Evolutionary conservation across 306 rosid genomes (phyloP).

Genomic region (Acmispon strigosus): DNA sequence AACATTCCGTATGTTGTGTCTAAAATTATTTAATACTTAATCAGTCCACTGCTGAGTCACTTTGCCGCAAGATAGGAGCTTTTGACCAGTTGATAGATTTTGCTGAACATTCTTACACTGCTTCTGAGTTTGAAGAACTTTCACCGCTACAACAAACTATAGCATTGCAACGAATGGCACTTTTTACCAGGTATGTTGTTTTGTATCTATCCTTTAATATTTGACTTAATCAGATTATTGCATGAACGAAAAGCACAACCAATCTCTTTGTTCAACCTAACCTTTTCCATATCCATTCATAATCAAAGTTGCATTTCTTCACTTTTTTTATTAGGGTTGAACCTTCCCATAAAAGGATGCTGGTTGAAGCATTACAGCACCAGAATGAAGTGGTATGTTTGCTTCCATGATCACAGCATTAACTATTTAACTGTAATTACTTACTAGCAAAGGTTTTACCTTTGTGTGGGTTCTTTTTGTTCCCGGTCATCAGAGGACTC

Average conservation of each 20-base stretch:
- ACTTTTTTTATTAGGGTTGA: slow-evolving; percentile 60
- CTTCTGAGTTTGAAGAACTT: slow-evolving; percentile 92
- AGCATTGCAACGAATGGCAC: slow-evolving; percentile 92
- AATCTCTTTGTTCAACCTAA: not conserved
- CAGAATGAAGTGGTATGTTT: slow-evolving; percentile 95
- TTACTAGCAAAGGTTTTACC: not conserved
- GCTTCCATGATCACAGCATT: slow-evolving; percentile 14
- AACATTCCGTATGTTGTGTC: slow-evolving; percentile 15
- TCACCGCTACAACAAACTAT: slow-evolving; percentile 77
- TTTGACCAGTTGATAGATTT: slow-evolving; percentile 76
- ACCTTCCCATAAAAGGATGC: slow-evolving; percentile 95
- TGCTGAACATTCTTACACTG: slow-evolving; percentile 81
- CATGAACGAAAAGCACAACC: slow-evolving; percentile 3
- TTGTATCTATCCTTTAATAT: slow-evolving; percentile 4
- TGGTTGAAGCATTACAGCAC: slow-evolving; percentile 93
- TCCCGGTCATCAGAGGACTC: not conserved
- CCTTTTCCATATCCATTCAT: not conserved
- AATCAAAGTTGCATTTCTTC: not conserved
- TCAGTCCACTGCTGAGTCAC: slow-evolving; percentile 97
- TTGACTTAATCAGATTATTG: slow-evolving; percentile 1
- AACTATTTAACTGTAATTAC: slow-evolving; percentile 9
- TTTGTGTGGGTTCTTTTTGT: not conserved
- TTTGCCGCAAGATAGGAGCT: slow-evolving; percentile 95
- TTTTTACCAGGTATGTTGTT: slow-evolving; percentile 65
- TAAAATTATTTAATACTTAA: slow-evolving; percentile 23